phyloP scores from a whole-genome alignment of 169 alveolate genomes.

The Plasmodium cynomolgi region DNA sequence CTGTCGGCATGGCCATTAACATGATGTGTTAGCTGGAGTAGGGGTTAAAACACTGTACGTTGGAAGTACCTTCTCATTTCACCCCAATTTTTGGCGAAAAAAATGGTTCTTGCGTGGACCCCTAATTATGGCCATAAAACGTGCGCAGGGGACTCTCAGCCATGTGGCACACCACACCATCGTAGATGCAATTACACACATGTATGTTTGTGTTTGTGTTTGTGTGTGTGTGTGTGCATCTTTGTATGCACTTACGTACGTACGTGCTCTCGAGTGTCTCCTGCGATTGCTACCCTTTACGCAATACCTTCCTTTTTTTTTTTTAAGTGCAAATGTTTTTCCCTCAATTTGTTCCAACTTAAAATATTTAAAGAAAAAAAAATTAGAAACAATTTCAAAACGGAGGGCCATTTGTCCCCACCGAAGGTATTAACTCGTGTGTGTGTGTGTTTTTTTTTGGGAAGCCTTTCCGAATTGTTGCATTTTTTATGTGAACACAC shows the following conservation, averaged over 20 bases:
- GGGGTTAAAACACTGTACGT: background rate
- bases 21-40: background rate
- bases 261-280: background rate
- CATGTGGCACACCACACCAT: background rate
- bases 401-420: background rate
- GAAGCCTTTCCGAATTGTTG: background rate
- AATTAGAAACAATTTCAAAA: background rate
- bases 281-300: background rate
- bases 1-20: background rate
- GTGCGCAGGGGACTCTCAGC: background rate
- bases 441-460: background rate
- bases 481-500: background rate
- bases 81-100: background rate
- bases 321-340: constrained; percentile 17
- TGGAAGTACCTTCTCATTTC: background rate
- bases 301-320: background rate
- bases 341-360: constrained; percentile 2
- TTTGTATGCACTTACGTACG: background rate
- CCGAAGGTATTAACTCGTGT: background rate
- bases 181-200: background rate
- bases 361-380: background rate
- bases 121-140: background rate
- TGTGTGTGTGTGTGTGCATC: background rate
- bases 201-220: no score
- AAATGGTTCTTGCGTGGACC: background rate